These are phyloP conservation scores for Xylaria polymorpha DNA, from an alignment of 2,329 filamentous ascomycete genomes.

Conservation along the genomic window DNA sequence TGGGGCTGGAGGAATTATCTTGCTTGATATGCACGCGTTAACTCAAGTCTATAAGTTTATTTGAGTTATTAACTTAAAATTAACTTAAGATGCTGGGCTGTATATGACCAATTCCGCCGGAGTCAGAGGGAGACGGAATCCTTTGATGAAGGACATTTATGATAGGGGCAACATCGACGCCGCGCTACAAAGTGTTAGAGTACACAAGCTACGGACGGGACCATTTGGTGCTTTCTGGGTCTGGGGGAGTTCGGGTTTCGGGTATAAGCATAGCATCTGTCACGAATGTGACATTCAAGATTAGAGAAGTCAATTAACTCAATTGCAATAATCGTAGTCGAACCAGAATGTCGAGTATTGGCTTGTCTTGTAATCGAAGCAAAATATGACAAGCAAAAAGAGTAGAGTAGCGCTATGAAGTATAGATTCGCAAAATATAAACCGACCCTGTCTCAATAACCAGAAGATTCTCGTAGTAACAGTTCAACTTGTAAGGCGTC, in stretches of 20 bases:
- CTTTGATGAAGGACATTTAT: neutral
- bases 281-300: neutral
- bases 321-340: neutral
- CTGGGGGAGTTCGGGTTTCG: constrained; percentile 16
- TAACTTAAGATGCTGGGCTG: neutral
- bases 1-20: constrained; percentile 34
- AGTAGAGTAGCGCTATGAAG: neutral
- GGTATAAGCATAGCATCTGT: neutral
- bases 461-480: neutral
- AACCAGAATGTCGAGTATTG: neutral
- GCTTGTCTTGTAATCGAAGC: neutral
- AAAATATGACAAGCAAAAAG: neutral
- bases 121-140: neutral
- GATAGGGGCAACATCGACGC: neutral
- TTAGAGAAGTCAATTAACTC: neutral
- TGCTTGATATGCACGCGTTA: constrained; percentile 10
- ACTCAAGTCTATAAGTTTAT: neutral
- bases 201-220: constrained; percentile 1
- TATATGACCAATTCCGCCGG: constrained; percentile 1
- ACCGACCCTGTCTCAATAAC: neutral
- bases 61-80: no score
- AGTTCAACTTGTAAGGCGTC: neutral
- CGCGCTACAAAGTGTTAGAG: neutral
- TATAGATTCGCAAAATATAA: neutral
- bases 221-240: neutral